Evolutionary conservation across 352 stramenopile genomes (phyloP), one percentile per base, ranked within the genome.

Genomic region (Phytophthora palmivora): DNA sequence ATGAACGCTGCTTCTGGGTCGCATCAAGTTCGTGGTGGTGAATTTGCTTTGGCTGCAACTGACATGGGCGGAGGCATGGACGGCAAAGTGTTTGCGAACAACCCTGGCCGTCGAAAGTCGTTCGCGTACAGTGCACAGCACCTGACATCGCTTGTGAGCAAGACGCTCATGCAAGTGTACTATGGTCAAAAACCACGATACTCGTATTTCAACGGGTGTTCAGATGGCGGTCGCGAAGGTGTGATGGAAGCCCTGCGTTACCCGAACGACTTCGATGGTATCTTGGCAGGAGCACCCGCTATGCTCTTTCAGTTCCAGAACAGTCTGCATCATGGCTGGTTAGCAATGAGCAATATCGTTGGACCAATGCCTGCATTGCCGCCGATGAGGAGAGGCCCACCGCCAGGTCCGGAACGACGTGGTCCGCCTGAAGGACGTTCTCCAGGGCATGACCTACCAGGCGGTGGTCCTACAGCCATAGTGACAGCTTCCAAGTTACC

Each of bases 181-280:
- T 82, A 78, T 39, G 72, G 65, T 10, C 65, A 78, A 49, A 54
- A 57, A 9, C 54, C 54, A 16, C 34, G 21, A 37, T 78, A 76
- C 26, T 76, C 72, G 21, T 78, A 78, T 65, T 81, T 81, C 48
- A 79, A 72, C 18, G 66, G 70, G 30, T 79, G 66, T 41, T 79
- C 70, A 3, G 70, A 79, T 22, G 62, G 70, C n/a, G 61, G 70
- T n/a, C 70, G 66, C 12, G 66, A 76, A 48, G 70, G 47, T 9
- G 66, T 79, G 2, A 79, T 79, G 70, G 70, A 79, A 30, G 66
- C 66, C 4, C 28, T 78, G 10, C 65, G 70, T 0, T 79, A 70
- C 50, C 70, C 70, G 12, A 62, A 65, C 18, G 70, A 79, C 49
- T 76, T 76, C 19, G 51, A 79, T 21, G 70, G 70, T 18, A 73